Percentiles rank a stretch among this genome's conserved stretches.
Evolutionary conservation across 2,329 filamentous ascomycete genomes (phyloP).

Genomic region (Trichoderma simmonsii): DNA sequence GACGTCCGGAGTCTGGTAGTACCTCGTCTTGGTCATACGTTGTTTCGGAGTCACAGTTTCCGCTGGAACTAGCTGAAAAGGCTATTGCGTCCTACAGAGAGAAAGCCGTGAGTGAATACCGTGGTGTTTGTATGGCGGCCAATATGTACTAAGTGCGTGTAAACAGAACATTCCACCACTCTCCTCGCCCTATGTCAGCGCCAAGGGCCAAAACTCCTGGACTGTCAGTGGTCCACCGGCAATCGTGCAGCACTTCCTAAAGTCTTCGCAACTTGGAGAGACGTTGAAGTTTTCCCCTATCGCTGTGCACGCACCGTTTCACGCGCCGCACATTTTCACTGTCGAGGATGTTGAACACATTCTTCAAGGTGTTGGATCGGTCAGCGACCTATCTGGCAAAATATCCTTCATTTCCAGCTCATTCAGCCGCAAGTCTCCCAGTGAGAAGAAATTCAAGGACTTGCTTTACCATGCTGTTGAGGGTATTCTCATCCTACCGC

Average conservation of each 20-base stretch:
- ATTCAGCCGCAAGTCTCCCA: neutral
- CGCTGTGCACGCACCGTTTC: slow-evolving; percentile 4
- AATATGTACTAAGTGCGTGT: neutral
- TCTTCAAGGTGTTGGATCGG: neutral
- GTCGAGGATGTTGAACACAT: neutral
- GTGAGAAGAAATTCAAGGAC: neutral
- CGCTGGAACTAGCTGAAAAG: neutral
- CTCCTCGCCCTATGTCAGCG: slow-evolving; percentile 14
- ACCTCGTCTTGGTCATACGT: slow-evolving; percentile 11
- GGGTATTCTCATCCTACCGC: neutral
- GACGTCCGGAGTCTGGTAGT: neutral
- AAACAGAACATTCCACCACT: neutral
- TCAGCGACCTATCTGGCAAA: neutral
- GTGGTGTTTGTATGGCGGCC: too few species aligned
- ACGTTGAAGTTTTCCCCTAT: neutral
- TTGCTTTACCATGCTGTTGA: neutral
- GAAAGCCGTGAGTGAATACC: neutral
- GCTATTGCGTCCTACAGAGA: neutral
- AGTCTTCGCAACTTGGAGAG: neutral
- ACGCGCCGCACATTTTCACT: slow-evolving; percentile 11
- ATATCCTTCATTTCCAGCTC: neutral
- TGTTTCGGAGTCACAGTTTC: neutral
- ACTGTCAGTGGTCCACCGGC: slow-evolving; percentile 11
- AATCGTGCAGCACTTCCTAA: neutral
- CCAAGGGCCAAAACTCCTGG: slow-evolving; percentile 1